Conservation (phyloP, 345 rosid genomes). For the Bruguiera sexangula region DNA sequence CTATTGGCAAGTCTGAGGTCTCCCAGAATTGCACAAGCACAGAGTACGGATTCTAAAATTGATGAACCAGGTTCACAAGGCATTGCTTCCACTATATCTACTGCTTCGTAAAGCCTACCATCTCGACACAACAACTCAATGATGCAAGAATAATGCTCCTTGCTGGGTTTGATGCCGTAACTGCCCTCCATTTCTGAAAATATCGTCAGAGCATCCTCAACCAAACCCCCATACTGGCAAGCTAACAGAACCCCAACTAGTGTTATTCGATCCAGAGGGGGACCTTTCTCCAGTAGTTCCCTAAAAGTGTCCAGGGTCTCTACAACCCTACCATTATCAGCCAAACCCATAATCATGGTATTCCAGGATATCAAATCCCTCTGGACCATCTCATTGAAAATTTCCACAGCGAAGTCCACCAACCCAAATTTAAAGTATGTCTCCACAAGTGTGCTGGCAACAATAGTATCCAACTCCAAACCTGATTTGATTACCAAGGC, state of each 20-base stretch:
- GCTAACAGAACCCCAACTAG: conserved; percentile 55
- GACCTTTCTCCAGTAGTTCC: conserved; percentile 37
- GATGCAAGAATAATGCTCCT: conserved; percentile 58
- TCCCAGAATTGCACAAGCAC: conserved; percentile 30
- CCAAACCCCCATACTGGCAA: conserved; percentile 50
- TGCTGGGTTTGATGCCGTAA: conserved; percentile 36
- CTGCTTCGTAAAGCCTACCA: conserved; percentile 48
- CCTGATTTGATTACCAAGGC: conserved; percentile 59
- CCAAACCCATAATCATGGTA: conserved; percentile 56
- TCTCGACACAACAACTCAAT: conserved; percentile 46
- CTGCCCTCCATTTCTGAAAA: conserved; percentile 51
- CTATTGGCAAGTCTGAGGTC: conserved; percentile 39
- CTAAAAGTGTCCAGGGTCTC: conserved; percentile 45
- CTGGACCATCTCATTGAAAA: conserved; percentile 37
- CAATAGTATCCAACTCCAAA: conserved; percentile 43
- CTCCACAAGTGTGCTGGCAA: conserved; percentile 58
- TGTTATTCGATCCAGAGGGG: conserved; percentile 55
- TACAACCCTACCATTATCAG: conserved; percentile 39
- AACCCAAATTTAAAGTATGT: conserved; percentile 59
- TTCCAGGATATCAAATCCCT: conserved; percentile 72
- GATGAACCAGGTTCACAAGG: conserved; percentile 40
- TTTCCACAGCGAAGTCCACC: conserved; percentile 41
- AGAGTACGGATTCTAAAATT: conserved; percentile 47
- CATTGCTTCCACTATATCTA: conserved; percentile 35
- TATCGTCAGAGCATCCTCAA: conserved; percentile 44